These are phyloP conservation scores for Clarireedia monteithiana DNA, from an alignment of 2,329 filamentous ascomycete species.

Conservation along the genomic window DNA sequence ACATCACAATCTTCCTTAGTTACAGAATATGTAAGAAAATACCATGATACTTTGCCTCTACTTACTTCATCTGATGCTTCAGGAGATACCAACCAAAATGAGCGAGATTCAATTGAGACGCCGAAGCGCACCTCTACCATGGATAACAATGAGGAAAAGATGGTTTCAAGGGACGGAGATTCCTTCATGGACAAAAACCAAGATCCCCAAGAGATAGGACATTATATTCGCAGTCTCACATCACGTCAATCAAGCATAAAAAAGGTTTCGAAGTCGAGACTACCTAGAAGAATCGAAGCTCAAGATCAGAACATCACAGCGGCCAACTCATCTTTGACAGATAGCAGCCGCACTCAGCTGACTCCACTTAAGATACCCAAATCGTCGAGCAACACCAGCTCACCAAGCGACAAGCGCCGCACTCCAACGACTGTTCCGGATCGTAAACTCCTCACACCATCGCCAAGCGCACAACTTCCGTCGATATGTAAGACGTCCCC, in stretches of 20 bases:
- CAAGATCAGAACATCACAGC: too few species aligned
- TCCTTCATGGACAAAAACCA: not conserved
- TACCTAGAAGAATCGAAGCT: too few species aligned
- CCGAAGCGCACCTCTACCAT: not conserved
- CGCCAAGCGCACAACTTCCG: not conserved
- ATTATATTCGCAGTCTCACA: too few species aligned
- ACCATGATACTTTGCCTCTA: not conserved
- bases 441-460: slow-evolving; percentile 5
- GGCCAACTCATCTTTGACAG: too few species aligned
- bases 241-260: too few species aligned
- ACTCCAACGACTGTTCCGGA: not conserved
- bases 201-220: not conserved
- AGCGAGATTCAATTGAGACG: not conserved
- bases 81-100: too few species aligned
- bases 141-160: not conserved
- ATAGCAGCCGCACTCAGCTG: not conserved
- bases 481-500: slow-evolving; percentile 4
- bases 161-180: not conserved
- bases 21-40: not conserved
- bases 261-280: too few species aligned
- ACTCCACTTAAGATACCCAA: not conserved
- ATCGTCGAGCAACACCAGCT: not conserved
- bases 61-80: not conserved
- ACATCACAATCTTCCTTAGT: slow-evolving; percentile 3
- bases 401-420: not conserved